Percentiles rank a stretch among this genome's conserved stretches.
Conservation (phyloP, 169 alveolate species). For the Plasmodium vinckei region DNA sequence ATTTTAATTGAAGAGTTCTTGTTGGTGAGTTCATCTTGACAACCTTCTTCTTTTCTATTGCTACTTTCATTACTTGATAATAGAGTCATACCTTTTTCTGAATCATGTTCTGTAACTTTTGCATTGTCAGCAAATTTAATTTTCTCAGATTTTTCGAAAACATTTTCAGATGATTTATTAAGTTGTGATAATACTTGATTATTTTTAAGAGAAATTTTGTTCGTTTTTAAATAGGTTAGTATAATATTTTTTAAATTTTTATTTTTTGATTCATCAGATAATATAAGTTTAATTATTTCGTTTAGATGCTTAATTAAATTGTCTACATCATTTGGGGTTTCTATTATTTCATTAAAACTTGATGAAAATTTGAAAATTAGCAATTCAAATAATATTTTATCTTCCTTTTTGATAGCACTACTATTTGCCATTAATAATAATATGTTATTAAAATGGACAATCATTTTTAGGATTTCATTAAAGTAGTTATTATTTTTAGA, state of each 20-base stretch:
- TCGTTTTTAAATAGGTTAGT: conserved; percentile 12
- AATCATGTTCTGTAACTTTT: not conserved
- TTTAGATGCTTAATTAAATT: conserved; percentile 42
- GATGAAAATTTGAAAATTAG: conserved; percentile 44
- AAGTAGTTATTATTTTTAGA: conserved; percentile 44
- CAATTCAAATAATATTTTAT: conserved; percentile 48
- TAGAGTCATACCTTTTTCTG: not conserved
- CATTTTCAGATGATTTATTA: not conserved
- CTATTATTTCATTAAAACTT: conserved; percentile 38
- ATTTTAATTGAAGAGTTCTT: not conserved
- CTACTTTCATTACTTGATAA: not conserved
- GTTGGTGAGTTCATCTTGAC: too few species aligned
- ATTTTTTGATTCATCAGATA: conserved; percentile 24
- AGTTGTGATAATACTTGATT: conserved; percentile 39
- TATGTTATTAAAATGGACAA: conserved; percentile 64
- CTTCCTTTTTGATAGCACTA: conserved; percentile 20
- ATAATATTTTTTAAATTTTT: conserved; percentile 25
- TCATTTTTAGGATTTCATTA: conserved; percentile 66
- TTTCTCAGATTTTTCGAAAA: not conserved
- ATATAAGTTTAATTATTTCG: conserved; percentile 47
- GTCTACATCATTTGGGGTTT: conserved; percentile 22
- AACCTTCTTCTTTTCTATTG: not conserved
- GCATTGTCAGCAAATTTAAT: too few species aligned
- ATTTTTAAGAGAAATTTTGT: conserved; percentile 36
- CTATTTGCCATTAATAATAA: conserved; percentile 42